A percentile compares a stretch with the other conserved stretches of the same genome.
Evolutionary conservation across 2,329 filamentous ascomycete species (phyloP).

Genomic region (Cercospora beticola): DNA sequence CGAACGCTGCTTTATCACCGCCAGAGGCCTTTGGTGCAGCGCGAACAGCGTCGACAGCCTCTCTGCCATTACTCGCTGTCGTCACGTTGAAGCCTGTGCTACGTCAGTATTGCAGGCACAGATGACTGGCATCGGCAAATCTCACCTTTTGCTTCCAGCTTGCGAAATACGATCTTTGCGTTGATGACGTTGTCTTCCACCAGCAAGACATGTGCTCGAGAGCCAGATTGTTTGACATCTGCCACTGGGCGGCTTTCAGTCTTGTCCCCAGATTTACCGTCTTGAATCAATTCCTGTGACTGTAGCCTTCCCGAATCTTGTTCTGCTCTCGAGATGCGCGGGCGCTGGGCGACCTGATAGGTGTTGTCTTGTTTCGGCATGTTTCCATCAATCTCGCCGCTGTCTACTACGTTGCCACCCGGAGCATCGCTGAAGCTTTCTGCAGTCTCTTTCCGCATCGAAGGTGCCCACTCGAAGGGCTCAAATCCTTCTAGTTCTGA

Average conservation of each 20-base stretch:
- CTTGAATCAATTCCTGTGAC: not conserved
- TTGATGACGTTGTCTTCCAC: constrained; percentile 38
- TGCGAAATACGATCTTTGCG: constrained; percentile 34
- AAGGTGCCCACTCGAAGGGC: constrained; percentile 18
- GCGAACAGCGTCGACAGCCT: constrained; percentile 34
- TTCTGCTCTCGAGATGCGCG: not conserved
- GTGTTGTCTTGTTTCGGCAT: constrained; percentile 2
- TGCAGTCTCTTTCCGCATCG: not conserved
- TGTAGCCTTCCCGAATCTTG: not conserved
- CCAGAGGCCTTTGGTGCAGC: constrained; percentile 19
- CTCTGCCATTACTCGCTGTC: constrained; percentile 37
- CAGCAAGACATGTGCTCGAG: constrained; percentile 27
- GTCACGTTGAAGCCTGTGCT: constrained; percentile 30
- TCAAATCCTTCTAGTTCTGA: constrained; percentile 11
- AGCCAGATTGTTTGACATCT: constrained; percentile 4
- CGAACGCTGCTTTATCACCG: constrained; percentile 27
- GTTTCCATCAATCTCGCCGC: not conserved
- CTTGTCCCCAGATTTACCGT: not conserved
- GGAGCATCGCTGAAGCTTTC: not conserved
- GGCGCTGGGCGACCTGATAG: constrained; percentile 5
- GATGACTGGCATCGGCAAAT: no score
- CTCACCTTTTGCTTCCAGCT: constrained; percentile 29
- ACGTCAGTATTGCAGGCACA: not conserved
- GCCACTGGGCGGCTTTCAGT: not conserved
- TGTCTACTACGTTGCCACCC: not conserved